Conservation (phyloP, 345 rosid genomes). For the Pseudoturritis turrita region DNA sequence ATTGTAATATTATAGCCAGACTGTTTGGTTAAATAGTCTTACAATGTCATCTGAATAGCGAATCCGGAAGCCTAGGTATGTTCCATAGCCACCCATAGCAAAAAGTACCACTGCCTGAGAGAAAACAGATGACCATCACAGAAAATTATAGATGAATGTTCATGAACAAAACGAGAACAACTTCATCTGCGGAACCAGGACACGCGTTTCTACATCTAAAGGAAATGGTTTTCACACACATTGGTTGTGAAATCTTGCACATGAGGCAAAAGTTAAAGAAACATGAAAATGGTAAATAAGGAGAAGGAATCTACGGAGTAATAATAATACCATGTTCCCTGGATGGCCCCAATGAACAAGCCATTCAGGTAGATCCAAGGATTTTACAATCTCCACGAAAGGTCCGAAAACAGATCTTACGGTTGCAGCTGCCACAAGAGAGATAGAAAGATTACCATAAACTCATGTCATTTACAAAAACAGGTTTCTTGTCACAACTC, state of each 20-base stretch:
- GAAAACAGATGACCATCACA: conserved; percentile 7
- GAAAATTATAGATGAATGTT: not conserved
- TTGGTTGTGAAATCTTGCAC: not conserved
- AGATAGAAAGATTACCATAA: not conserved
- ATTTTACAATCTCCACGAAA: conserved; percentile 72
- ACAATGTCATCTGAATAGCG: conserved; percentile 74
- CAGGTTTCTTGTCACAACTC: not conserved
- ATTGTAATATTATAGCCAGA: not conserved
- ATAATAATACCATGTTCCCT: conserved; percentile 65
- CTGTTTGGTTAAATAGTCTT: not conserved
- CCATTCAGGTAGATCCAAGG: conserved; percentile 77
- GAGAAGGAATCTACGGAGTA: not conserved
- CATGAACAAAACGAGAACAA: not conserved
- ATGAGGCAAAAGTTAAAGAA: not conserved
- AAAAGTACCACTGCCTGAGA: conserved; percentile 88
- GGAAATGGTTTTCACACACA: not conserved
- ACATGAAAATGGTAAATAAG: not conserved
- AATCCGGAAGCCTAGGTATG: conserved; percentile 82
- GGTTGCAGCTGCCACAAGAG: conserved; percentile 53
- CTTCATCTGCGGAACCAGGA: not conserved
- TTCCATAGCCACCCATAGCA: conserved; percentile 97
- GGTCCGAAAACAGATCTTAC: conserved; percentile 68
- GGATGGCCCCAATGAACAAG: conserved; percentile 98
- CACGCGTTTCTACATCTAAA: not conserved
- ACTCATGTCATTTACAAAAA: not conserved